Base-by-base conservation (phyloP, 108 stramenopile species). In the Nitzschia sp. region DNA sequence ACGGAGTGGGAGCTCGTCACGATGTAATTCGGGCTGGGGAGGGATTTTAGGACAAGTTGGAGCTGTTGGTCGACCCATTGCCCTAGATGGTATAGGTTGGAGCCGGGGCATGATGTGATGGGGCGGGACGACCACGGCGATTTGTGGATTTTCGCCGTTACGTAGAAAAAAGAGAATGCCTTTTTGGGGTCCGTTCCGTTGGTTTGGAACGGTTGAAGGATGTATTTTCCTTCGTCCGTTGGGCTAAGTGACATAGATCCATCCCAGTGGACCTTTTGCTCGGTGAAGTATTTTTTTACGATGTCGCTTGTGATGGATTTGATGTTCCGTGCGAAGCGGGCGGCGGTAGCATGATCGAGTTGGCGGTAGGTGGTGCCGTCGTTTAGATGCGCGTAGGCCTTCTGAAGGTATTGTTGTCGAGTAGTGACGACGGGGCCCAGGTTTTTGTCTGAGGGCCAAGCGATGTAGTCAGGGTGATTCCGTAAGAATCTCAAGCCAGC, bases 31-130 rank as follows among this genome's bases (percentile, higher is more conserved):
- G 52, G 5, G 17, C 6, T 53, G 23, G 6, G 5, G 19, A 53
- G n/a, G 6, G 23, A 53, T 23, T 53, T 5, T 53, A 23, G 19
- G 38, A 41, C 13, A 13, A 8, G 52, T 53, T 53, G 52, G 19
- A 53, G 52, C 17, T 53, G 52, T 23, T 53, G 23, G 23, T 53
- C n/a, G 22, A 53, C 52, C 52, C 52, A 53, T 53, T 53, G 19
- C 11, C 13, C 52, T 23, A 53, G 52, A 13, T 17, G 11, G 6
- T 53, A 5, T 15, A n/a, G 6, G 17, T 13, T 53, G 23, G 11
- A 13, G 52, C 52, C 52, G 6, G 13, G 17, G 19, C 19, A 21
- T 23, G 52, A 53, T 6, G n/a, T n/a, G 17, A 53, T 53, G 23
- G 52, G 52, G n/a, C 52, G 52, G 23, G 52, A 13, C 6, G 6